phyloP scores from a whole-genome alignment of 768 basidiomycete genomes.

The Pisolithus microcarpus region DNA sequence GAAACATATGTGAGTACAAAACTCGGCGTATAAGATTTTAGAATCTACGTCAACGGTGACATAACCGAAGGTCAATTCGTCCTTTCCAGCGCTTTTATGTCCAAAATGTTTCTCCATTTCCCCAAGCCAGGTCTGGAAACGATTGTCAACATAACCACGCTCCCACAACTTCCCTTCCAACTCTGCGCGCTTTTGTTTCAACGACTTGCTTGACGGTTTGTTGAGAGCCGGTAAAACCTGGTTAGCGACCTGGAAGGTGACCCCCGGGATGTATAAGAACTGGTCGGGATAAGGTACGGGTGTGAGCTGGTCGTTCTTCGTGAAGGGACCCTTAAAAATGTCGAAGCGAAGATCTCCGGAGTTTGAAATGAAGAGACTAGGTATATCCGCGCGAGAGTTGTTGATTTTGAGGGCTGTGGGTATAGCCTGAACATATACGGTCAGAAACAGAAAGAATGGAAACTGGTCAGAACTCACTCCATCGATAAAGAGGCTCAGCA shows the following conservation, averaged over 20 bases:
- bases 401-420: conserved; percentile 49
- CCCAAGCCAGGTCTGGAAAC: conserved; percentile 46
- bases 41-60: conserved; percentile 53
- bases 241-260: conserved; percentile 42
- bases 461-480: conserved; percentile 23
- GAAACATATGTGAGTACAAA: not conserved
- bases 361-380: conserved; percentile 55
- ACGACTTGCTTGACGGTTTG: conserved; percentile 16
- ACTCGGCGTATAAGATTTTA: not conserved
- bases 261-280: conserved; percentile 50
- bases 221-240: conserved; percentile 47
- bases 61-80: conserved; percentile 57
- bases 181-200: conserved; percentile 26
- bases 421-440: conserved; percentile 31
- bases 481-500: conserved; percentile 49
- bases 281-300: conserved; percentile 58
- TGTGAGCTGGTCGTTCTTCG: conserved; percentile 68
- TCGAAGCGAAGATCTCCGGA: conserved; percentile 61
- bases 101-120: conserved; percentile 40
- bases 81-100: conserved; percentile 28
- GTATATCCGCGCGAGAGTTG: conserved; percentile 48
- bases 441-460: not conserved
- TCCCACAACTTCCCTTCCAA: conserved; percentile 21
- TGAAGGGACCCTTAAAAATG: conserved; percentile 58
- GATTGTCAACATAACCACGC: conserved; percentile 41